Percentiles rank a stretch among this genome's conserved stretches.
Conservation (phyloP, 345 rosid genomes). For the Rhodomyrtus tomentosa region DNA sequence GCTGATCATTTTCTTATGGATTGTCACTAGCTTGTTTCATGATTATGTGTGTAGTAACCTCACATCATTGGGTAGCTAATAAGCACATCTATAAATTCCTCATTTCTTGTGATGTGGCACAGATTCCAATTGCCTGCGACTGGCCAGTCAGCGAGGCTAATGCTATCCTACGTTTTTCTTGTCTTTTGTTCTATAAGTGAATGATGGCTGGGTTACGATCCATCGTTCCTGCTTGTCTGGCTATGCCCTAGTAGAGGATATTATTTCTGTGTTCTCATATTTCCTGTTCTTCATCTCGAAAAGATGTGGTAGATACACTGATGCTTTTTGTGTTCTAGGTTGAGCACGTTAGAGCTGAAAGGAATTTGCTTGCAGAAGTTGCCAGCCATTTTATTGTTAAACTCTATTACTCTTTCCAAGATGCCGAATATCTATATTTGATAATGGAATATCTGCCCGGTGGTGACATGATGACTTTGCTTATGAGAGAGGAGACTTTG, state of each 20-base stretch:
- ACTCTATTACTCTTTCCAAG: conserved; percentile 89
- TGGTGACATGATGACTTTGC: conserved; percentile 91
- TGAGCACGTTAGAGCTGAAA: conserved; percentile 88
- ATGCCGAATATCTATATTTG: conserved; percentile 63
- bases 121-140: background rate
- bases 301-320: background rate
- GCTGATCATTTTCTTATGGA: background rate
- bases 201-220: background rate
- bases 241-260: background rate
- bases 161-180: background rate
- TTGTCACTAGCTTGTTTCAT: background rate
- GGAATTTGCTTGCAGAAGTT: conserved; percentile 96
- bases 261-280: background rate
- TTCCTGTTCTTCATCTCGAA: background rate
- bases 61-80: background rate
- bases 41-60: background rate
- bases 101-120: background rate
- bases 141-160: background rate
- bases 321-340: conserved; percentile 30
- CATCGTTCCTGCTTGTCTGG: background rate
- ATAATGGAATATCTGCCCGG: conserved; percentile 96
- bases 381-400: conserved; percentile 85
- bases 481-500: conserved; percentile 89
- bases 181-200: background rate
- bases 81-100: background rate